phyloP scores from a whole-genome alignment of 805 yeast genomes.

The Lachancea sp. region DNA sequence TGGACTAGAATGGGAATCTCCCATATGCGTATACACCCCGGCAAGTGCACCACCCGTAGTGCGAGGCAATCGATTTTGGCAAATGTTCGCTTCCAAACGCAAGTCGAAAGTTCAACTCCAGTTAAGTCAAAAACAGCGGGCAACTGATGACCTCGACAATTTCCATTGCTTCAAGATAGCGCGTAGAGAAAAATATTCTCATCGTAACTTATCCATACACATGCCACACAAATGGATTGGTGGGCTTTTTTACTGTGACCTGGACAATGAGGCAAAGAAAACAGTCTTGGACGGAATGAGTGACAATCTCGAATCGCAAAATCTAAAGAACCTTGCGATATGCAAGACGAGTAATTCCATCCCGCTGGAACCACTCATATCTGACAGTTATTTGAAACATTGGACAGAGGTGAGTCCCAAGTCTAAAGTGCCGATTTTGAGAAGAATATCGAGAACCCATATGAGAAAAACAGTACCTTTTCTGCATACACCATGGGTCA shows the following conservation, averaged over 20 bases:
- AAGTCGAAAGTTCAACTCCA: neutral
- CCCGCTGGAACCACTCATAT: constrained; percentile 53
- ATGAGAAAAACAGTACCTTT: constrained; percentile 49
- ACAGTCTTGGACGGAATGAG: constrained; percentile 16
- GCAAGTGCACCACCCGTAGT: neutral
- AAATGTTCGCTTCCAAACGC: neutral
- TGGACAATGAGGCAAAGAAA: constrained; percentile 28
- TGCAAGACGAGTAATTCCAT: constrained; percentile 35
- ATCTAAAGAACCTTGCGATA: neutral
- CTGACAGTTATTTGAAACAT: constrained; percentile 45
- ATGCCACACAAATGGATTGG: constrained; percentile 59
- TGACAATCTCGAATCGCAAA: constrained; percentile 6
- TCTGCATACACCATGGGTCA: constrained; percentile 41
- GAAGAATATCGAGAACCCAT: constrained; percentile 19
- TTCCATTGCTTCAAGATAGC: constrained; percentile 51
- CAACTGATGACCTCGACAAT: constrained; percentile 12
- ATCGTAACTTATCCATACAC: constrained; percentile 39
- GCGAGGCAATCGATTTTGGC: neutral
- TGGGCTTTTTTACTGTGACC: constrained; percentile 49
- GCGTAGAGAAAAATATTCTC: constrained; percentile 49
- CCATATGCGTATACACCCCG: constrained; percentile 35
- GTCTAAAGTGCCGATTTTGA: constrained; percentile 12
- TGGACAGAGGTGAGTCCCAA: constrained; percentile 37
- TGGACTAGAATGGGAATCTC: constrained; percentile 45
- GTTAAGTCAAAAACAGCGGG: neutral